Conservation (phyloP, 1,139 yeast species). For the Saccharomyces hybrid region DNA sequence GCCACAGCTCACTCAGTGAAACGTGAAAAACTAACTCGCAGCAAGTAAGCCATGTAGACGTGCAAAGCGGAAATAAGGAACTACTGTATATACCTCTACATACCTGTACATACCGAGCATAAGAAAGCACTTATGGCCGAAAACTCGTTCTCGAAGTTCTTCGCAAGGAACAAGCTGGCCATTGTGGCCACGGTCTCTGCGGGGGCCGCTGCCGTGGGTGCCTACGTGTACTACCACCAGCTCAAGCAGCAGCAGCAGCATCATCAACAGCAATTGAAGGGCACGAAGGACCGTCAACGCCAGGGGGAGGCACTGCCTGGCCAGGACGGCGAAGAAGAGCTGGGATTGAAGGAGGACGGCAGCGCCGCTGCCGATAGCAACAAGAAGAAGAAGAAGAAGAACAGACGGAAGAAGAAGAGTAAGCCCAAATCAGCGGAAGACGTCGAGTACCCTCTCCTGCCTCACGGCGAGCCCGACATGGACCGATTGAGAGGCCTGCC, state of each 20-base stretch:
- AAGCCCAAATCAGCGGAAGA: slow-evolving; percentile 34
- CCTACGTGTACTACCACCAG: slow-evolving; percentile 41
- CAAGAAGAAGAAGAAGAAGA: slow-evolving; percentile 28
- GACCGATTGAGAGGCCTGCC: slow-evolving; percentile 40
- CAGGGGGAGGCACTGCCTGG: background rate
- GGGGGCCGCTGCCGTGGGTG: slow-evolving; percentile 51
- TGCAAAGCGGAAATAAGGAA: background rate
- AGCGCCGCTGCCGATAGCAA: slow-evolving; percentile 13
- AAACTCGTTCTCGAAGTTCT: background rate
- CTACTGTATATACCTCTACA: background rate
- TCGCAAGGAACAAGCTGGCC: slow-evolving; percentile 40
- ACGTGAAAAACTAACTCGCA: background rate
- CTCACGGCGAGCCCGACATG: slow-evolving; percentile 48
- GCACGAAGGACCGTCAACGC: background rate
- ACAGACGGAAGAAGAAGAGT: slow-evolving; percentile 38
- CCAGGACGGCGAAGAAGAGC: background rate
- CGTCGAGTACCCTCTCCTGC: slow-evolving; percentile 7
- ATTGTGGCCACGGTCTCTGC: slow-evolving; percentile 48
- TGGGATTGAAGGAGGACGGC: slow-evolving; percentile 11
- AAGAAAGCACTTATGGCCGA: background rate
- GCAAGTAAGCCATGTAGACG: background rate
- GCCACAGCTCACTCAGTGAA: background rate
- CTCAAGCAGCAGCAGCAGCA: slow-evolving; percentile 8
- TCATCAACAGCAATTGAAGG: background rate
- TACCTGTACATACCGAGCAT: background rate